Conservation (phyloP, 768 basidiomycete species). For the Trichaptum fuscoviolaceum region DNA sequence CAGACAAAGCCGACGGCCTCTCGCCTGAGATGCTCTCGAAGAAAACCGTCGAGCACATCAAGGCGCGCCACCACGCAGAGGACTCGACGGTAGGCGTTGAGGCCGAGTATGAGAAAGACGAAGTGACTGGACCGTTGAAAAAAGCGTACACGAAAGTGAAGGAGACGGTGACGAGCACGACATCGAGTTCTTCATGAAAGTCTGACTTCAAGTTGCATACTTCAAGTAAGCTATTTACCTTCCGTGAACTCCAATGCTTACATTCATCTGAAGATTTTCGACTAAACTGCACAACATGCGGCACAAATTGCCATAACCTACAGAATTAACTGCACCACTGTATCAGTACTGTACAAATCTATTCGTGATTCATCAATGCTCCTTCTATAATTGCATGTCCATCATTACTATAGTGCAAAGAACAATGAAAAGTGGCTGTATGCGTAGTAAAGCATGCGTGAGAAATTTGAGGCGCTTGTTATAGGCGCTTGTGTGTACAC, state of each 20-base stretch:
- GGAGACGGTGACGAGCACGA: neutral
- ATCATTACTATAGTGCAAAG: neutral
- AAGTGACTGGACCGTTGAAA: constrained; percentile 21
- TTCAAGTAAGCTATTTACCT: too few species aligned
- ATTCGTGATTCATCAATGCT: neutral
- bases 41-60: constrained; percentile 23
- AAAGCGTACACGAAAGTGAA: constrained; percentile 3
- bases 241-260: too few species aligned
- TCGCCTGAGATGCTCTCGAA: constrained; percentile 14
- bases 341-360: neutral
- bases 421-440: neutral
- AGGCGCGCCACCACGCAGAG: constrained; percentile 19
- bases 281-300: neutral
- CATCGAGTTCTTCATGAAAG: neutral
- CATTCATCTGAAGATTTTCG: too few species aligned
- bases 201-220: neutral
- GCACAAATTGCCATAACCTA: neutral
- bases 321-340: neutral
- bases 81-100: constrained; percentile 9
- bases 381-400: neutral
- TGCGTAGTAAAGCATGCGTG: neutral
- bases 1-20: constrained; percentile 18
- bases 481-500: neutral
- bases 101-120: constrained; percentile 20
- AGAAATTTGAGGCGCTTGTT: neutral